Conservation (phyloP, 805 yeast species). For the Saccharomycopsis guyanensis region DNA sequence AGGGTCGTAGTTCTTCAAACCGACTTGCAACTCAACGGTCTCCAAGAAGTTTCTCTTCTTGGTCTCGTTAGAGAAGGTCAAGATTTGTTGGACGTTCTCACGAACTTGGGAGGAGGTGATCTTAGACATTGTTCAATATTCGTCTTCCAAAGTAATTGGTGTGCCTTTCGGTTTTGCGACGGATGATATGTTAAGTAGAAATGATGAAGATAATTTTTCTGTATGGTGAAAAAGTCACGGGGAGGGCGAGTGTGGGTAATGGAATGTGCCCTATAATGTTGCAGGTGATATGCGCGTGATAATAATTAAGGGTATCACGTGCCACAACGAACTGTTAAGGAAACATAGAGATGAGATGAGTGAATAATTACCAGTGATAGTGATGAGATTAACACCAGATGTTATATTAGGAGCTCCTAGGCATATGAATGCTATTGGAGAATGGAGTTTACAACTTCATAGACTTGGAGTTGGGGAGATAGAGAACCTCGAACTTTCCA, state of each 20-base stretch:
- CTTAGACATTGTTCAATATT: slow-evolving; percentile 63
- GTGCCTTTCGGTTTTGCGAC: slow-evolving; percentile 46
- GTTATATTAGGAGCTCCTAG: slow-evolving; percentile 42
- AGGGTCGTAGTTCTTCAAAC: slow-evolving; percentile 99
- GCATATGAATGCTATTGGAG: slow-evolving; percentile 36
- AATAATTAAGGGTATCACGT: background rate
- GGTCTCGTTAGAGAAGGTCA: slow-evolving; percentile 85
- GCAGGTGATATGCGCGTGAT: too few species aligned
- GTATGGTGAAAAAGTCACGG: background rate
- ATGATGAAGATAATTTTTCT: too few species aligned
- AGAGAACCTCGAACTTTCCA: slow-evolving; percentile 36
- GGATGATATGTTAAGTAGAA: too few species aligned
- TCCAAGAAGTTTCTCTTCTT: slow-evolving; percentile 99
- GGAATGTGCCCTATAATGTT: too few species aligned
- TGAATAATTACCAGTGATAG: background rate
- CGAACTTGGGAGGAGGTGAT: slow-evolving; percentile 89
- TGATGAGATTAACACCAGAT: slow-evolving; percentile 52
- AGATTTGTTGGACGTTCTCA: slow-evolving; percentile 88
- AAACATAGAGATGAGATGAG: background rate
- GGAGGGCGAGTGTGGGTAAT: too few species aligned
- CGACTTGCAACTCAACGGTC: slow-evolving; percentile 99
- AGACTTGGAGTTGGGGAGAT: slow-evolving; percentile 34
- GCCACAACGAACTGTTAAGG: background rate
- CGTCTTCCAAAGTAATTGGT: slow-evolving; percentile 77
- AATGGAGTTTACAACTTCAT: slow-evolving; percentile 36